These are phyloP conservation scores for Tricholoma terreum DNA, from an alignment of 768 basidiomycete species.

Conservation along the genomic window DNA sequence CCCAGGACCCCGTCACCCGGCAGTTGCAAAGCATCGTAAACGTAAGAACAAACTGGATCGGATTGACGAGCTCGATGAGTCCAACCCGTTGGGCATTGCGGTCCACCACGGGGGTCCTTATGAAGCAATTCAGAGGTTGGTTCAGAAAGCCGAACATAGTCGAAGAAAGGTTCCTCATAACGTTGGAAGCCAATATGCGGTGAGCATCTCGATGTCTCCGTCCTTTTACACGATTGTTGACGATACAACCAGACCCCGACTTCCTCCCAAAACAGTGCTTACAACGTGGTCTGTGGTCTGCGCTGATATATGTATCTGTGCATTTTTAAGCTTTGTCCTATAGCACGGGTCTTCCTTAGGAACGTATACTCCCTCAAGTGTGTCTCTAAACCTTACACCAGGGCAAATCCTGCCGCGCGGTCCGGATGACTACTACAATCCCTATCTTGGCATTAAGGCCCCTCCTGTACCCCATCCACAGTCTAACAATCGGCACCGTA, in stretches of 20 bases:
- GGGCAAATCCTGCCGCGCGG: conserved; percentile 54
- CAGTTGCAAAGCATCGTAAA: conserved; percentile 13
- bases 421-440: conserved; percentile 18
- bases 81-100: conserved; percentile 60
- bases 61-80: conserved; percentile 78
- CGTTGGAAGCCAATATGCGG: conserved; percentile 19
- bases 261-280: background rate
- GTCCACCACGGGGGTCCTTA: conserved; percentile 77
- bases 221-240: conserved; percentile 1
- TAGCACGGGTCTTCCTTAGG: background rate
- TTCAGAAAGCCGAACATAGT: conserved; percentile 20
- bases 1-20: conserved; percentile 7
- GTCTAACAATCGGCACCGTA: background rate
- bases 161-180: conserved; percentile 22
- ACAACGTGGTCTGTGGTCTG: background rate
- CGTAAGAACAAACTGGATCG: conserved; percentile 48
- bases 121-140: conserved; percentile 48
- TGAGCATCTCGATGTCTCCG: background rate
- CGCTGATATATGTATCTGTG: background rate
- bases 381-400: conserved; percentile 49
- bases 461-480: background rate
- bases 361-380: conserved; percentile 27
- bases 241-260: background rate
- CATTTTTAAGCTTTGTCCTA: background rate
- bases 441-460: background rate